These are phyloP conservation scores for Phialophora chinensis DNA, from an alignment of 2,329 filamentous ascomycete genomes.

Conservation along the genomic window DNA sequence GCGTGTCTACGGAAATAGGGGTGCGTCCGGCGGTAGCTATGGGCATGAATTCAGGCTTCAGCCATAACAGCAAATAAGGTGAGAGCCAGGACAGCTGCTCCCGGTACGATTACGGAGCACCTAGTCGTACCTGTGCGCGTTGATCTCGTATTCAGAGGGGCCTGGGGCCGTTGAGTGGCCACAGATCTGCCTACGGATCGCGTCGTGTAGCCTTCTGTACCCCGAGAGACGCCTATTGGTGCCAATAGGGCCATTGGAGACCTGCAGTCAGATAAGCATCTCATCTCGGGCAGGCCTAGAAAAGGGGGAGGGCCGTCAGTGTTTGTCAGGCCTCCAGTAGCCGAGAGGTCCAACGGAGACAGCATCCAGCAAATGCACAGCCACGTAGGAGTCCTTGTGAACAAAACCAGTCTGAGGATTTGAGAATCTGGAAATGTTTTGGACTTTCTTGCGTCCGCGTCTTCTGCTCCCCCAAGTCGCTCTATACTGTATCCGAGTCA, in stretches of 20 bases:
- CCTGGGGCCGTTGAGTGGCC: background rate
- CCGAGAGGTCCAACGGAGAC: background rate
- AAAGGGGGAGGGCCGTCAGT: conserved; percentile 1
- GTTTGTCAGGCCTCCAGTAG: background rate
- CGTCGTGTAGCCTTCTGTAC: background rate
- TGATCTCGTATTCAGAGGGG: background rate
- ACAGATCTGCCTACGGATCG: conserved; percentile 1
- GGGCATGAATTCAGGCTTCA: conserved; percentile 7
- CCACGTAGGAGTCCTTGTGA: background rate
- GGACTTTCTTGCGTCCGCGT: conserved; percentile 4
- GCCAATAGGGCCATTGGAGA: background rate
- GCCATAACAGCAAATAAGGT: conserved; percentile 2
- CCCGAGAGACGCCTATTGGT: background rate
- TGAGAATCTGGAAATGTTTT: background rate
- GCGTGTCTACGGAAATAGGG: background rate
- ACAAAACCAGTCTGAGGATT: background rate
- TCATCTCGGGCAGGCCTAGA: background rate
- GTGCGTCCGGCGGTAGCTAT: background rate
- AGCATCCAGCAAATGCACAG: conserved; percentile 1
- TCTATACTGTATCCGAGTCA: background rate
- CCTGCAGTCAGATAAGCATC: background rate
- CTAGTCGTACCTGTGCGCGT: background rate
- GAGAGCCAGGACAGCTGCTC: background rate
- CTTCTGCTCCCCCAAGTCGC: background rate
- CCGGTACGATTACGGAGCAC: background rate